Evolutionary conservation across 23 red algal species (phyloP), one percentile per base, ranked within the genome.

Genomic region (Gracilaria domingensis): DNA sequence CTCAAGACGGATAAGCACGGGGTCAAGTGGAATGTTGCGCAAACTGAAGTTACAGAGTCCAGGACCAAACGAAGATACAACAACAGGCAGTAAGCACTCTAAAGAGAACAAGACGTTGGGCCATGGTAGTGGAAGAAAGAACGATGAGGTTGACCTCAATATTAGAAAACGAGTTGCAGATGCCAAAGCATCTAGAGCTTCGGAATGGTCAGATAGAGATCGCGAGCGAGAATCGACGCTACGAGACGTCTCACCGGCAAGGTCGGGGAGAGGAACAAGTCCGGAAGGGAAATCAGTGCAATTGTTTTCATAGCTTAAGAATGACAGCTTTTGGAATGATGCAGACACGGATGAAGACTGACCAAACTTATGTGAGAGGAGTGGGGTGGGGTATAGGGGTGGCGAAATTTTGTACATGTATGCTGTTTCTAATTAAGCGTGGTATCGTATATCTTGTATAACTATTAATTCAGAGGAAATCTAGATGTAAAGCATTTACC

Each of bases 301-400:
- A n/a, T n/a, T n/a, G 36, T 21, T 75, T n/a, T 75, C 70, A 26
- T 2, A 75, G 29, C 70, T 75, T 3, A 45, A 75, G 70, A 75
- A 87, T 25, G 83, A 87, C 44, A 66, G 66, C 7, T 71, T 87
- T 34, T 87, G 83, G 83, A 87, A 87, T 74, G 83, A 65, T 30
- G 36, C 83, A 30, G 83, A 87, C 66, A 87, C 83, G 13, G 80
- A 84, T 65, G 83, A 87, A 65, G 49, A 69, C 8, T 28, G 59
- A 49, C 33, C 30, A 26, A 66, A 66, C 7, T 8, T 60, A 60
- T n/a, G n/a, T n/a, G n/a, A n/a, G n/a, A n/a, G n/a, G n/a, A n/a
- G n/a, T n/a, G n/a, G n/a, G n/a, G n/a, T n/a, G n/a, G n/a, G n/a
- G n/a, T n/a, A 25, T 20, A 25, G 4, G n/a, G 17, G 56, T 4